A percentile compares a stretch with the other conserved stretches of the same genome.
Conservation (phyloP, 148 eudicot genomes). For the Camellia sinensis region DNA sequence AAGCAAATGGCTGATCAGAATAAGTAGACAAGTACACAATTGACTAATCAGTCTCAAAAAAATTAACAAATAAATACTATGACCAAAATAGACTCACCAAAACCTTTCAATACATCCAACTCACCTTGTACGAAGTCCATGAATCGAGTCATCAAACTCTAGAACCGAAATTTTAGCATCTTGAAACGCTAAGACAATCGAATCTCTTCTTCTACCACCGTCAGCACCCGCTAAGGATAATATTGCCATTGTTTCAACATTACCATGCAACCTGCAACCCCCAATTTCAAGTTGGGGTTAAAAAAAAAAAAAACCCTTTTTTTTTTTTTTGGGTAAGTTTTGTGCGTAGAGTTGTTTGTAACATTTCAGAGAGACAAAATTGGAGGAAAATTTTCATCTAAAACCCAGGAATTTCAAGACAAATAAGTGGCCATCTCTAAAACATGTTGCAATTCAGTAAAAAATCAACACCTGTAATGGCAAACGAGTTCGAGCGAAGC, state of each 20-base stretch:
- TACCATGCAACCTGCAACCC: conserved; percentile 84
- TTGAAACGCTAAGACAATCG: conserved; percentile 70
- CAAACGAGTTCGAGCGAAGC: conserved; percentile 88
- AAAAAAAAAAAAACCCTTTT: not conserved
- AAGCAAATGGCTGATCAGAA: not conserved
- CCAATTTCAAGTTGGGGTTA: not conserved
- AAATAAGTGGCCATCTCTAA: not conserved
- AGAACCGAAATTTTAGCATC: conserved; percentile 87
- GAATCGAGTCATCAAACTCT: conserved; percentile 87
- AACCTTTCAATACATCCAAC: conserved; percentile 13
- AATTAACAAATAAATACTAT: not conserved
- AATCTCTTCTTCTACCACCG: conserved; percentile 81
- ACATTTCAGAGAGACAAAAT: not conserved
- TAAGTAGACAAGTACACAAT: not conserved
- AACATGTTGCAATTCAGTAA: not conserved
- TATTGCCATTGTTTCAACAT: conserved; percentile 76
- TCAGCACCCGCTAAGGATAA: conserved; percentile 55
- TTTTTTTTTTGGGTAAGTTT: not conserved
- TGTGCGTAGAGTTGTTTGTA: not conserved
- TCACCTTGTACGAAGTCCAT: conserved; percentile 82
- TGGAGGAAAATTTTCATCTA: not conserved
- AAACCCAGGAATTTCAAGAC: too few relatives aligned
- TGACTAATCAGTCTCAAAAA: not conserved
- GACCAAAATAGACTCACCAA: not conserved
- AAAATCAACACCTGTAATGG: conserved; percentile 52